phyloP scores from a whole-genome alignment of 2,329 filamentous ascomycete species.

The Lachnellula arida region DNA sequence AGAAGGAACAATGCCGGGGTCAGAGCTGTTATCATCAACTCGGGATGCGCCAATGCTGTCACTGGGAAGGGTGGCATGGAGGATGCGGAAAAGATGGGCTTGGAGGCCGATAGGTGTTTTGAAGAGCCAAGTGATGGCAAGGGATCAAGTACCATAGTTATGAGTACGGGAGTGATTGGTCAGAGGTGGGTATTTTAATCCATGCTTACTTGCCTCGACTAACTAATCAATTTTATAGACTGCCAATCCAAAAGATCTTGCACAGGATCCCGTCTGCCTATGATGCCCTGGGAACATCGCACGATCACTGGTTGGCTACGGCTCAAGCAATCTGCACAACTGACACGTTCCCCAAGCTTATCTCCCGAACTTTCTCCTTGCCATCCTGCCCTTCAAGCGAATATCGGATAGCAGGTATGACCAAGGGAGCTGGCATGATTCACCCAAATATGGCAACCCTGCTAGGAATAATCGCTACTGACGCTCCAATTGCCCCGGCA shows the following conservation, averaged over 20 bases:
- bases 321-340: constrained; percentile 96
- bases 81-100: constrained; percentile 81
- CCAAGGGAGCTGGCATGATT: constrained; percentile 98
- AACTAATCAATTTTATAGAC: constrained; percentile 39
- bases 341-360: constrained; percentile 95
- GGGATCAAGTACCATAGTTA: constrained; percentile 72
- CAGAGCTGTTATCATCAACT: constrained; percentile 84
- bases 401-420: constrained; percentile 89
- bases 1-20: constrained; percentile 64
- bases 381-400: constrained; percentile 70
- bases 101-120: constrained; percentile 66
- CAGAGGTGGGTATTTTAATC: constrained; percentile 55
- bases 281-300: constrained; percentile 63
- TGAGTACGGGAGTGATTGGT: constrained; percentile 98
- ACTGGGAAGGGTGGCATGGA: constrained; percentile 86
- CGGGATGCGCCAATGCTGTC: constrained; percentile 94
- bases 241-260: constrained; percentile 89
- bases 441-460: constrained; percentile 98
- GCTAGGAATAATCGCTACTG: constrained; percentile 85
- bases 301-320: constrained; percentile 81
- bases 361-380: constrained; percentile 77
- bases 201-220: background rate
- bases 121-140: constrained; percentile 40
- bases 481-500: constrained; percentile 69
- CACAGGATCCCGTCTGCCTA: constrained; percentile 74